Evolutionary conservation across 768 basidiomycete genomes (phyloP).

Genomic region (Mycena haematopus): DNA sequence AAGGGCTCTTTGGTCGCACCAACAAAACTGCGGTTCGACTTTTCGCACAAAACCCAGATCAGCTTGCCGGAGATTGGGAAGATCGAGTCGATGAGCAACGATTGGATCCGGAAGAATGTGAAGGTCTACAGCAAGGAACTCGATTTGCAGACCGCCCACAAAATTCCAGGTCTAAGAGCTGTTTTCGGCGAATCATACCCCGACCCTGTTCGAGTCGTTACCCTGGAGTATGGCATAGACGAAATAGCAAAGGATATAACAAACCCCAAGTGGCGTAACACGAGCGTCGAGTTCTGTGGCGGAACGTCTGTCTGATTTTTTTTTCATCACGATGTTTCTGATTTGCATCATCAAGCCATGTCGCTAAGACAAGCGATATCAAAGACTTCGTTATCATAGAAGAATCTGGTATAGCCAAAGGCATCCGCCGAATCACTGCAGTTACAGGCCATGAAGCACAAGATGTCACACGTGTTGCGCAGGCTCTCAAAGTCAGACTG

Average conservation of each 20-base stretch:
- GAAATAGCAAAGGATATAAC: slow-evolving; percentile 86
- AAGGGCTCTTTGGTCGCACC: slow-evolving; percentile 98
- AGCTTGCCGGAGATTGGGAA: slow-evolving; percentile 74
- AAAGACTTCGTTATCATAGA: slow-evolving; percentile 95
- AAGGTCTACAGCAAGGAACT: slow-evolving; percentile 90
- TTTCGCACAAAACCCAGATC: slow-evolving; percentile 93
- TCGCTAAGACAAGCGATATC: slow-evolving; percentile 96
- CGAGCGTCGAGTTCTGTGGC: slow-evolving; percentile 97
- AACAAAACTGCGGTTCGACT: slow-evolving; percentile 96
- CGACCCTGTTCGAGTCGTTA: slow-evolving; percentile 95
- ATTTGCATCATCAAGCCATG: slow-evolving; percentile 63
- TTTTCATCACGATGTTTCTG: slow-evolving; percentile 1
- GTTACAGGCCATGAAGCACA: slow-evolving; percentile 95
- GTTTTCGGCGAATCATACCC: slow-evolving; percentile 99
- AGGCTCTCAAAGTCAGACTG: slow-evolving; percentile 66
- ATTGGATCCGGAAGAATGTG: slow-evolving; percentile 92
- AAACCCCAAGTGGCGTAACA: slow-evolving; percentile 89
- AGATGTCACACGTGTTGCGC: slow-evolving; percentile 74
- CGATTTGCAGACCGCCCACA: slow-evolving; percentile 74
- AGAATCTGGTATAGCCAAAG: slow-evolving; percentile 97
- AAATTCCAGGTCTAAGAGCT: slow-evolving; percentile 92
- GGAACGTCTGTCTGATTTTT: slow-evolving; percentile 75
- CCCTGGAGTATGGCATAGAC: slow-evolving; percentile 86
- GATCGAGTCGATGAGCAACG: slow-evolving; percentile 84
- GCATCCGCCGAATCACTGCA: slow-evolving; percentile 92